Percentiles rank a stretch among this genome's conserved stretches.
Conservation (phyloP, 2,329 filamentous ascomycete genomes). For the Pseudogymnoascus sp. region DNA sequence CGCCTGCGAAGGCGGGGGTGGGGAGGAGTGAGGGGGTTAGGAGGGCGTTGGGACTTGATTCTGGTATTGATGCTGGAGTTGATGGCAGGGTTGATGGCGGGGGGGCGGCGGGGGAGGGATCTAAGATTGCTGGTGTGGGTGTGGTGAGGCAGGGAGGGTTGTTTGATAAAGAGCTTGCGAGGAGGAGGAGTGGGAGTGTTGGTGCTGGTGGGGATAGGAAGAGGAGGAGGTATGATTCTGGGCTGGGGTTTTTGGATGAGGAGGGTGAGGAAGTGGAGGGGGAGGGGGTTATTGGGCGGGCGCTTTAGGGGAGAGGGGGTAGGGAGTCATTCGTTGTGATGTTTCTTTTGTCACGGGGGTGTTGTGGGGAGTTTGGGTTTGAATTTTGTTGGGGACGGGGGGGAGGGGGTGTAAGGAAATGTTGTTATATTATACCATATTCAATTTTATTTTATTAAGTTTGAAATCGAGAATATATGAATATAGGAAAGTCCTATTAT, state of each 20-base stretch:
- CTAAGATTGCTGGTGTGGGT: background rate
- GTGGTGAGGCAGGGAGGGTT: slow-evolving; percentile 18
- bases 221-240: slow-evolving; percentile 45
- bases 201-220: slow-evolving; percentile 26
- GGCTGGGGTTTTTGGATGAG: slow-evolving; percentile 46
- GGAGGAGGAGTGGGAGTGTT: background rate
- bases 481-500: no score
- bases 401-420: background rate
- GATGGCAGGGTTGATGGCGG: slow-evolving; percentile 7
- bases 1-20: background rate
- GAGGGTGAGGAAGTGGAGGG: slow-evolving; percentile 33
- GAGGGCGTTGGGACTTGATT: background rate
- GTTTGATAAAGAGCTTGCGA: slow-evolving; percentile 15
- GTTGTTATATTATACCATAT: background rate
- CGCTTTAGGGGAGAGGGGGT: background rate
- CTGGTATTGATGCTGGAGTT: background rate
- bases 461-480: no score
- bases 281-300: background rate
- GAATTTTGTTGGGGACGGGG: no score
- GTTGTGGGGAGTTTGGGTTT: background rate
- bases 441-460: no score
- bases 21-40: no score
- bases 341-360: background rate
- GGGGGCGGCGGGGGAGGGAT: background rate
- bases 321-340: background rate